Evolutionary conservation across 768 basidiomycete genomes (phyloP).

Genomic region (Boletus patriciae): DNA sequence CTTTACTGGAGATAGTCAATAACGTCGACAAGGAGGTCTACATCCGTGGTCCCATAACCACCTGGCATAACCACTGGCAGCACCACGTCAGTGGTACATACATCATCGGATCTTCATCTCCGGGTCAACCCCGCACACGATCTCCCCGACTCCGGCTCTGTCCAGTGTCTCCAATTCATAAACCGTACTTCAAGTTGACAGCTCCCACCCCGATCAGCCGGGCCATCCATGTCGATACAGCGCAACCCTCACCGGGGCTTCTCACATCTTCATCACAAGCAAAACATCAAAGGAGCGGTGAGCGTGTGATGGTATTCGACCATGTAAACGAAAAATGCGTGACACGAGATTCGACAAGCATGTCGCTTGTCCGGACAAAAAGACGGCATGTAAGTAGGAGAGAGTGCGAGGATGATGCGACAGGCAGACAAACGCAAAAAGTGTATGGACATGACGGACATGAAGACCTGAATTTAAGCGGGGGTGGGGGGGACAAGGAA

Average conservation of each 20-base stretch:
- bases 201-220: not conserved
- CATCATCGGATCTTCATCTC: too few relatives aligned
- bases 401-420: not conserved
- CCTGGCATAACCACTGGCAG: too few relatives aligned
- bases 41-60: not conserved
- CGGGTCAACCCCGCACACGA: too few relatives aligned
- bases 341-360: slow-evolving; percentile 5
- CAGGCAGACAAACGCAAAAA: not conserved
- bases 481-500: not conserved
- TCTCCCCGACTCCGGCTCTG: too few relatives aligned
- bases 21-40: not conserved
- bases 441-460: not conserved
- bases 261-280: not conserved
- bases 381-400: not conserved
- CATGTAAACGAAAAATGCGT: not conserved
- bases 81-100: too few relatives aligned
- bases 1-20: not conserved
- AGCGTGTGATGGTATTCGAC: slow-evolving; percentile 19
- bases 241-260: too few relatives aligned
- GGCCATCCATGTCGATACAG: too few relatives aligned
- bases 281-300: slow-evolving; percentile 10
- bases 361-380: not conserved
- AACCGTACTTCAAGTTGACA: too few relatives aligned
- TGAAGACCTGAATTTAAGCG: not conserved
- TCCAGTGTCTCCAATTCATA: too few relatives aligned